These are phyloP conservation scores for Eutrema japonicum DNA, from an alignment of 345 rosid species.

Conservation along the genomic window DNA sequence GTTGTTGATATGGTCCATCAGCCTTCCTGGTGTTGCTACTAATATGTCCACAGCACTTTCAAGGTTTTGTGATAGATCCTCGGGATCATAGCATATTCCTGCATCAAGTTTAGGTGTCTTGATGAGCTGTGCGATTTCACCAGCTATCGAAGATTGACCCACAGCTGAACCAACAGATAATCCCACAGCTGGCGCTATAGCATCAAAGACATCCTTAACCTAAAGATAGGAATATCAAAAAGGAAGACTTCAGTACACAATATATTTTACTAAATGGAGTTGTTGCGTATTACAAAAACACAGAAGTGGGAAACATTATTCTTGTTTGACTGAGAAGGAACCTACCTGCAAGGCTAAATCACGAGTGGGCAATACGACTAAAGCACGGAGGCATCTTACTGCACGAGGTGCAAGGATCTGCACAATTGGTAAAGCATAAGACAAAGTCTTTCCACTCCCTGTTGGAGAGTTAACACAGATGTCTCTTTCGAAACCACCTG, in stretches of 20 bases:
- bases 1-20: conserved; percentile 90
- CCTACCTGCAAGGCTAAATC: conserved; percentile 90
- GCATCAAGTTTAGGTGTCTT: conserved; percentile 77
- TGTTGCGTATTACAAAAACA: neutral
- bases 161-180: conserved; percentile 95
- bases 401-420: conserved; percentile 69
- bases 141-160: conserved; percentile 90
- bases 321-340: neutral
- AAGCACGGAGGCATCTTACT: conserved; percentile 81
- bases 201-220: conserved; percentile 91
- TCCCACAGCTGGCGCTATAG: conserved; percentile 91
- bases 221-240: conserved; percentile 42
- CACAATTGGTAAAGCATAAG: conserved; percentile 90
- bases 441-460: conserved; percentile 91
- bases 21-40: conserved; percentile 98
- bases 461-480: conserved; percentile 91
- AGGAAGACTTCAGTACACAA: conserved; percentile 11
- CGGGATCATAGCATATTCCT: conserved; percentile 85
- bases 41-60: conserved; percentile 87
- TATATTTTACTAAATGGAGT: neutral
- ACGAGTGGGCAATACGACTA: conserved; percentile 93
- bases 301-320: neutral
- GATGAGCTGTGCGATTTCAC: conserved; percentile 79
- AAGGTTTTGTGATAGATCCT: conserved; percentile 53
- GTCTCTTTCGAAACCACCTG: conserved; percentile 85